Base-by-base conservation (phyloP, 768 basidiomycete genomes). In the Russula sp. region DNA sequence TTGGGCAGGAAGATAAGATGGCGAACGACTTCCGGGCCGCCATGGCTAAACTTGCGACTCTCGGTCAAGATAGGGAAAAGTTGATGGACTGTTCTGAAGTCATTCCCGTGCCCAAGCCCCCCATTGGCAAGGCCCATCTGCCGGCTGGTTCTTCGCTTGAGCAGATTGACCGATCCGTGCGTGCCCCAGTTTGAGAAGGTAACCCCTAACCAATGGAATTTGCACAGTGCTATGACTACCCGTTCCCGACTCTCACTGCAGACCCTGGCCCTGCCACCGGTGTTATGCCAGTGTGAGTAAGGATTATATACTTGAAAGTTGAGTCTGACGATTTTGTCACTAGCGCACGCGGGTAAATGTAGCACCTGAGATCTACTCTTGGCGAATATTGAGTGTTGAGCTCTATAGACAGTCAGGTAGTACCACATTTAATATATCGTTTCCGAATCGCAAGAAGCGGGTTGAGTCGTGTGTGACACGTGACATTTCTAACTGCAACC, bases 31-130 rank as follows among this genome's bases (percentile, higher is more conserved):
- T 74, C 66, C 58, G 64, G 59, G 66, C 65, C 5, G 70, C 69
- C 18, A 72, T 74, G 70, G 59, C 47, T 38, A 71, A 72, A 67
- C 61, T 74, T 49, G 58, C 72, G 25, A 59, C 71, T 53, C 68
- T 74, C 48, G 73, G 73, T 10, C 71, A 72, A 36, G 49, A 70
- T 13, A 32, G 49, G n/a, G 1, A 2, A 1, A 25, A 65, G 3
- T 25, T 70, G 50, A 45, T 65, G 42, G 69, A 70, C 57, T 70
- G 69, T 29, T 67, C 61, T 3, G 61, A 63, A 0, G 61, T 63
- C 20, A 58, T 63, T 38, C 61, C 61, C 7, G 5, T 34, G 14
- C 51, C 56, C 56, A 63, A 63, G 32, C 45, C 56, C n/a, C 35
- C 32, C 51, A 9, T 7, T 8, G 45, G 51, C 0, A 42, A 11